Conservation (phyloP, 2,329 filamentous ascomycete genomes). For the Alternaria solani region DNA sequence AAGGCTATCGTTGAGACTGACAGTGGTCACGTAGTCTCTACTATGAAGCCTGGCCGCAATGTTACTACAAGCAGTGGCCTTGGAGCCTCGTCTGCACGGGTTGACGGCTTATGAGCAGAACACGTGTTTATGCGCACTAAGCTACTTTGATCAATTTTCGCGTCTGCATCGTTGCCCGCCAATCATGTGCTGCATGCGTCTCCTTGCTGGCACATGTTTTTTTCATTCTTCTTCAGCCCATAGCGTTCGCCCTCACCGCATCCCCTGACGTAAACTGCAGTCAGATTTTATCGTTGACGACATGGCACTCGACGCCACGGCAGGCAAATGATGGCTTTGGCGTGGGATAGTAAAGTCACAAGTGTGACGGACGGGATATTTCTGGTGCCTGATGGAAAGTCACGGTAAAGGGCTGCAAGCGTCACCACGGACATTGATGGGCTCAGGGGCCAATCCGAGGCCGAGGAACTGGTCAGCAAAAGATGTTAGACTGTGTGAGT, state of each 20-base stretch:
- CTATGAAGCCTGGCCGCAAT: neutral
- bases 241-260: conserved; percentile 12
- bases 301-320: conserved; percentile 9
- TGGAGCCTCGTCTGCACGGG: neutral
- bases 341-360: conserved; percentile 6
- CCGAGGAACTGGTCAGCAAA: conserved; percentile 15
- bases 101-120: neutral
- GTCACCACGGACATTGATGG: conserved; percentile 5
- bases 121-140: neutral
- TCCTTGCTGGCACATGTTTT: neutral
- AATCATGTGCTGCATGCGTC: neutral
- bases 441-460: conserved; percentile 8
- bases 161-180: conserved; percentile 2
- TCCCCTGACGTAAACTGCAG: conserved; percentile 1
- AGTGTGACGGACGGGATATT: conserved; percentile 8
- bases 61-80: neutral
- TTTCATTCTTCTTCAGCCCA: conserved; percentile 2
- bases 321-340: conserved; percentile 5
- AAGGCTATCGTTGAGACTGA: neutral
- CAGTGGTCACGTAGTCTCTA: neutral
- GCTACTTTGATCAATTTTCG: neutral
- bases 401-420: conserved; percentile 8
- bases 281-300: conserved; percentile 1
- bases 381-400: conserved; percentile 13
- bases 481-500: conserved; percentile 21